Percentiles rank a stretch among this genome's conserved stretches.
These are phyloP conservation scores for Exophiala sp. DNA, from an alignment of 2,329 filamentous ascomycete species.

Conservation along the genomic window DNA sequence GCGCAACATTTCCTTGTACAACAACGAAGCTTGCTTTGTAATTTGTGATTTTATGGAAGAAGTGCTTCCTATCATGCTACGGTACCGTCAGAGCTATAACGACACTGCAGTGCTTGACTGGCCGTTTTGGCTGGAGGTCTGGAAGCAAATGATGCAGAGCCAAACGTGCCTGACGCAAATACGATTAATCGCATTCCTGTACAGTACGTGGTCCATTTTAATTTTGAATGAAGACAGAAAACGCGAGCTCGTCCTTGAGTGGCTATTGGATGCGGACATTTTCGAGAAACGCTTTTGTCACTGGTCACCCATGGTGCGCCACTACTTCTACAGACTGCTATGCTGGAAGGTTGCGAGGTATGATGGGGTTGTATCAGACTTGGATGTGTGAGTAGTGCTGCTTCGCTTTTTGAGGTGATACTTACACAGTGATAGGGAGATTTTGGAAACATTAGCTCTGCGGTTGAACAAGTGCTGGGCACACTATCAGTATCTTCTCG, in stretches of 20 bases:
- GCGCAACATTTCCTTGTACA: slow-evolving; percentile 69
- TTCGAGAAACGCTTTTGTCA: slow-evolving; percentile 84
- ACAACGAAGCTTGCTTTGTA: slow-evolving; percentile 78
- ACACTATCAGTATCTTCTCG: slow-evolving; percentile 69
- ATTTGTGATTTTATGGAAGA: slow-evolving; percentile 91
- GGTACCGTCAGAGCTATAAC: slow-evolving; percentile 50
- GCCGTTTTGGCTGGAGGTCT: slow-evolving; percentile 79
- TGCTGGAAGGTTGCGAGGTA: slow-evolving; percentile 85
- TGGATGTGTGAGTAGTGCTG: slow-evolving; percentile 57
- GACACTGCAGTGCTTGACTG: slow-evolving; percentile 59
- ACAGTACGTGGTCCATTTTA: slow-evolving; percentile 70
- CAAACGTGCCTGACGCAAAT: slow-evolving; percentile 89
- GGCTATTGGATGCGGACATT: slow-evolving; percentile 66
- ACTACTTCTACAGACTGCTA: slow-evolving; percentile 83
- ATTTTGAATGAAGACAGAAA: slow-evolving; percentile 62
- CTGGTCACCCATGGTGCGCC: slow-evolving; percentile 92
- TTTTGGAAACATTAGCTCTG: slow-evolving; percentile 61
- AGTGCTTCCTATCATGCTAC: slow-evolving; percentile 60
- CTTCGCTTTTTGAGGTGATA: not conserved
- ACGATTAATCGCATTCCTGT: slow-evolving; percentile 74
- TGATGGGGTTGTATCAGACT: slow-evolving; percentile 57
- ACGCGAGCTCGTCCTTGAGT: slow-evolving; percentile 62
- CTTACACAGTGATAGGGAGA: slow-evolving; percentile 47
- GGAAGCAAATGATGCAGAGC: slow-evolving; percentile 69
- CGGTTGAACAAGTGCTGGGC: slow-evolving; percentile 69